phyloP scores from a whole-genome alignment of 2,329 filamentous ascomycete genomes.

The Colletotrichum sp. region DNA sequence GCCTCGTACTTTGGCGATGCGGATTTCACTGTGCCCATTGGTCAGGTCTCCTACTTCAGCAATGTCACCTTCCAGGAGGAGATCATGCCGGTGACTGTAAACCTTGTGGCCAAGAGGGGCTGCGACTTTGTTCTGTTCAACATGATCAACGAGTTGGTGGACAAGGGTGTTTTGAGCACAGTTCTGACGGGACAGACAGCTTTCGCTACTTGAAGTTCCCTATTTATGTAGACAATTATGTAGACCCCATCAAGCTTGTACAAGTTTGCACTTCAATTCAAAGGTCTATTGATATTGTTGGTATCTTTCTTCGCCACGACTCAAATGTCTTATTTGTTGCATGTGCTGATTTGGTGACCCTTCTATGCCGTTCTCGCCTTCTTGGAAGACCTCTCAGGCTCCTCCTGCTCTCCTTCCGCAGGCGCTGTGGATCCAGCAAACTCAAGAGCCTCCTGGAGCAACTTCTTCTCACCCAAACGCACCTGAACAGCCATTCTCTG shows the following conservation, averaged over 20 bases:
- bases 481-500: slow-evolving; percentile 69
- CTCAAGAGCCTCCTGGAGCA: slow-evolving; percentile 58
- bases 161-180: slow-evolving; percentile 38
- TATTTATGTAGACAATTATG: background rate
- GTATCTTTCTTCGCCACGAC: background rate
- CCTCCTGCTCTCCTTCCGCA: slow-evolving; percentile 24
- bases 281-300: background rate
- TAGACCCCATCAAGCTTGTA: background rate
- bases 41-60: slow-evolving; percentile 43
- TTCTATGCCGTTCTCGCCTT: slow-evolving; percentile 24
- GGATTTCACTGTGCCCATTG: slow-evolving; percentile 46
- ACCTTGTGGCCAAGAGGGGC: slow-evolving; percentile 44
- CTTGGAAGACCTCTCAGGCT: slow-evolving; percentile 34
- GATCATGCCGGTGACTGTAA: slow-evolving; percentile 46
- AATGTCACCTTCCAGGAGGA: slow-evolving; percentile 43
- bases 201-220: fast-evolving
- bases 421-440: slow-evolving; percentile 28
- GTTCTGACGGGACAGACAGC: slow-evolving; percentile 36
- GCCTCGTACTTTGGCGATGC: slow-evolving; percentile 33
- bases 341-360: background rate
- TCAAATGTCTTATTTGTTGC: background rate
- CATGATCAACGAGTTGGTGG: slow-evolving; percentile 43
- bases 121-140: slow-evolving; percentile 48
- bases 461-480: slow-evolving; percentile 73
- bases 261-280: background rate